Percentiles rank a stretch among this genome's conserved stretches.
Evolutionary conservation across 1,284 basidiomycete species (phyloP).

Genomic region (Tranzscheliella williamsii): DNA sequence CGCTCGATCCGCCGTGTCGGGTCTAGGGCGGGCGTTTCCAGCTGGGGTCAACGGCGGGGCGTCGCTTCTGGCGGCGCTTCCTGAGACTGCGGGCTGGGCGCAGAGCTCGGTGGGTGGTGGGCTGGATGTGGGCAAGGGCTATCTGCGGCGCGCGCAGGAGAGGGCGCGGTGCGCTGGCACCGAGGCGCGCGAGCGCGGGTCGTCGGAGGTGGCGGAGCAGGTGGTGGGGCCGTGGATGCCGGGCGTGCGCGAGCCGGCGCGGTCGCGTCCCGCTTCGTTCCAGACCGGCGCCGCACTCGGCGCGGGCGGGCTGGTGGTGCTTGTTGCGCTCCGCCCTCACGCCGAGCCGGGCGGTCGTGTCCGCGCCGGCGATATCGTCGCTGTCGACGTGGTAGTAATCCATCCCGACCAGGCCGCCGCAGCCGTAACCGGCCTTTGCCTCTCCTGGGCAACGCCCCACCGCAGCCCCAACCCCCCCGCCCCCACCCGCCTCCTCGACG

Average conservation of each 20-base stretch:
- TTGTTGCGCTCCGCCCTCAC: not conserved
- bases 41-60: no score
- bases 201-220: not conserved
- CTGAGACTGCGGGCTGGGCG: no score
- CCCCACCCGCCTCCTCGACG: not conserved
- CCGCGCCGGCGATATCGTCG: not conserved
- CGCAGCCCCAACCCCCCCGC: not conserved
- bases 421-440: not conserved
- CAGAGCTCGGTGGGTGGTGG: no score
- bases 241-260: not conserved
- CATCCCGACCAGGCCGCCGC: not conserved
- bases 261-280: not conserved
- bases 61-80: no score
- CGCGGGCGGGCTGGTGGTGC: not conserved
- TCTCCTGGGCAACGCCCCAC: not conserved
- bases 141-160: not conserved
- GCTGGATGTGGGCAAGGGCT: no score
- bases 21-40: no score
- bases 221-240: not conserved
- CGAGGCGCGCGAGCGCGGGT: not conserved
- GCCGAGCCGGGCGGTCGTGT: not conserved
- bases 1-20: no score
- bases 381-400: not conserved
- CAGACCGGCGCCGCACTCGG: not conserved
- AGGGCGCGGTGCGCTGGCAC: not conserved